Evolutionary conservation across 164 flowering plant genomes (phyloP).

Genomic region (Annona cherimola): DNA sequence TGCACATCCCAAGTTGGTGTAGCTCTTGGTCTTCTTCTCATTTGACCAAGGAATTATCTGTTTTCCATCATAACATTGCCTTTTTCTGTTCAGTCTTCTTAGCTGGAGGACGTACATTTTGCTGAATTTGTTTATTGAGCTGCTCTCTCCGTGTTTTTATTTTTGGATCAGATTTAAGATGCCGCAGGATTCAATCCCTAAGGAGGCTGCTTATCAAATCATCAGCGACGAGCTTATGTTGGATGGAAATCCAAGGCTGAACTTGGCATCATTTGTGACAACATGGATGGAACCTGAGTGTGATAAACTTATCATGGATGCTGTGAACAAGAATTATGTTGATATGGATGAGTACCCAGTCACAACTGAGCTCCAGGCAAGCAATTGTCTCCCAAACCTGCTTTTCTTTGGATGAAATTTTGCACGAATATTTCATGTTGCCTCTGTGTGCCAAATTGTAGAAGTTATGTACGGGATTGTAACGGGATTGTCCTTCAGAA

Average conservation of each 20-base stretch:
- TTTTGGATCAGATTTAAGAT: slow-evolving; percentile 35
- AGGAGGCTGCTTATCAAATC: slow-evolving; percentile 56
- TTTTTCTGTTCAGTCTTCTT: too few species aligned
- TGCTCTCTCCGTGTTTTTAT: background rate
- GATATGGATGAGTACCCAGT: slow-evolving; percentile 89
- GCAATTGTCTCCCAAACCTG: background rate
- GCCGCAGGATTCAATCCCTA: slow-evolving; percentile 53
- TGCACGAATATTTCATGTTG: too few species aligned
- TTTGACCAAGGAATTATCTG: too few species aligned
- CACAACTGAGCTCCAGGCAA: slow-evolving; percentile 71
- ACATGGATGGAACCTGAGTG: slow-evolving; percentile 91
- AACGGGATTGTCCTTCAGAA: too few species aligned
- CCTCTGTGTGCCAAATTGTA: too few species aligned
- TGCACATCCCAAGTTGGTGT: too few species aligned
- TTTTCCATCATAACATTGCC: too few species aligned
- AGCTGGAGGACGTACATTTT: background rate
- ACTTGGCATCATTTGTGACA: slow-evolving; percentile 74
- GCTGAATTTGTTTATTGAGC: background rate
- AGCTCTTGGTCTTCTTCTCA: too few species aligned
- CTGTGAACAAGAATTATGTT: slow-evolving; percentile 72
- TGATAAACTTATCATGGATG: slow-evolving; percentile 51
- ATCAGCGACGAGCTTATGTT: slow-evolving; percentile 53
- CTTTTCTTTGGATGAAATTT: too few species aligned
- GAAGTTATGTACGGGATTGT: too few species aligned
- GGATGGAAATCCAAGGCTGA: slow-evolving; percentile 65